Conservation (phyloP, 768 basidiomycete species). For the Podaxis carcinomalis region DNA sequence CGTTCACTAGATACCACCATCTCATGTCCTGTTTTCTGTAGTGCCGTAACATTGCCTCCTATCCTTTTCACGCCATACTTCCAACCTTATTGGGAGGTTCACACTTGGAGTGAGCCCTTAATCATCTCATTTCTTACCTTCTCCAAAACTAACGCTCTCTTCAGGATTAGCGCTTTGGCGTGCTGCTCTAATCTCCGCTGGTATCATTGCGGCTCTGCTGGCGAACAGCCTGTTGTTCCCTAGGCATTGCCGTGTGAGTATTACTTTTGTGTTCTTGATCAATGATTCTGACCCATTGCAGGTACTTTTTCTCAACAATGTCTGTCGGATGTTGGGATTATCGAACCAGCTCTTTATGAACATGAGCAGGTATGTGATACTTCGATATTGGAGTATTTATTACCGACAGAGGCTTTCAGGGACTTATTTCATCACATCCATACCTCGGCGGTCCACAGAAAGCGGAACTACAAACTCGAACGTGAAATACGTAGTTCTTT, state of each 20-base stretch:
- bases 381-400: neutral
- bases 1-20: neutral
- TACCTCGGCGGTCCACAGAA: constrained; percentile 22
- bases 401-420: constrained; percentile 16
- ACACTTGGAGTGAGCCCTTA: neutral
- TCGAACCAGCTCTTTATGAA: constrained; percentile 40
- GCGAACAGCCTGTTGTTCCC: constrained; percentile 44
- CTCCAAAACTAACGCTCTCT: neutral
- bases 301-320: constrained; percentile 38
- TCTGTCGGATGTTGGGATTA: constrained; percentile 32
- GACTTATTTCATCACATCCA: constrained; percentile 29
- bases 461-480: constrained; percentile 34
- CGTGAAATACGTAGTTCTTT: constrained; percentile 36
- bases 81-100: neutral
- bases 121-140: neutral
- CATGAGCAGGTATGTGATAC: constrained; percentile 31
- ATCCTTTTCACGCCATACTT: neutral
- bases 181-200: constrained; percentile 36
- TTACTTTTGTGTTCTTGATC: neutral
- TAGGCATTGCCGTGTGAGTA: constrained; percentile 38
- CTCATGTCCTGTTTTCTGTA: neutral
- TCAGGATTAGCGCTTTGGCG: constrained; percentile 36
- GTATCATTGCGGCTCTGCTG: constrained; percentile 39
- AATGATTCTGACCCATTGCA: constrained; percentile 13
- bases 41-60: neutral